These are phyloP conservation scores for Leccinum obscurum DNA, from an alignment of 768 basidiomycete genomes.

Conservation along the genomic window DNA sequence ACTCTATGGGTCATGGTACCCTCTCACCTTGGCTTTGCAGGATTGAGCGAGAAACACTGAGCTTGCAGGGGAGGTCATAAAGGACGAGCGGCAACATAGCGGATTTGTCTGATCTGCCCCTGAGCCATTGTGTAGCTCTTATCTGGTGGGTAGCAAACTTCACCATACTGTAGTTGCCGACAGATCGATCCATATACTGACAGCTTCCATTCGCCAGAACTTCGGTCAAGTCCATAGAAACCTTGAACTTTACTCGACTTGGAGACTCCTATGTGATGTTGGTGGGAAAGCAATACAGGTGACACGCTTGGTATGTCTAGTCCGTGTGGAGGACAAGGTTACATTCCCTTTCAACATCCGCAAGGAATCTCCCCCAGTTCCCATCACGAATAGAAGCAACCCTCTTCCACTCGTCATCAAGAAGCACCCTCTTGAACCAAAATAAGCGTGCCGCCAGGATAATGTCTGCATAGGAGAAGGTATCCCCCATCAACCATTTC, in stretches of 20 bases:
- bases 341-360: constrained; percentile 30
- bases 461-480: constrained; percentile 34
- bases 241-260: background rate
- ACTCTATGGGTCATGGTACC: background rate
- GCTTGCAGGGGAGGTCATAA: constrained; percentile 35
- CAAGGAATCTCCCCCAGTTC: constrained; percentile 26
- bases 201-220: background rate
- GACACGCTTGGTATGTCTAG: background rate
- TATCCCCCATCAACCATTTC: background rate
- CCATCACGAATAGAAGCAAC: constrained; percentile 26
- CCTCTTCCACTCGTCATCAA: constrained; percentile 28
- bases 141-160: background rate
- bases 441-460: constrained; percentile 18
- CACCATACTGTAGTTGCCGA: background rate
- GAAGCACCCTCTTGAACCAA: constrained; percentile 22
- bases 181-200: background rate
- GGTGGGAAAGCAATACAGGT: background rate
- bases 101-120: background rate
- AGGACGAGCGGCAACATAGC: constrained; percentile 33
- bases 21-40: constrained; percentile 37
- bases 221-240: background rate
- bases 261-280: background rate
- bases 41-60: constrained; percentile 36
- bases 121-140: background rate
- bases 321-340: constrained; percentile 6